Conservation (phyloP, 2,329 filamentous ascomycete species). For the Alternaria ventricosa region DNA sequence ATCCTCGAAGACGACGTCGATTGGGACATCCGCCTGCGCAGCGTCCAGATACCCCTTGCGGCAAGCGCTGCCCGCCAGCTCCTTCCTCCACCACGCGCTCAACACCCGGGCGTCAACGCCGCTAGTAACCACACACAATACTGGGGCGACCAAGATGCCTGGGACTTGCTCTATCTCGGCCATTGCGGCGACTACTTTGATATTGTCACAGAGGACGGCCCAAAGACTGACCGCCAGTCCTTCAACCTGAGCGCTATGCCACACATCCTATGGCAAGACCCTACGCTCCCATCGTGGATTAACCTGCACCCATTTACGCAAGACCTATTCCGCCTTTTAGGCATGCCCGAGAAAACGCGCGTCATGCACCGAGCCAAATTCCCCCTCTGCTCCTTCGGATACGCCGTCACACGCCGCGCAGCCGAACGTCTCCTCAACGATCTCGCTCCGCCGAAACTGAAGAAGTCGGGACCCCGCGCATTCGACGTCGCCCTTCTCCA, state of each 20-base stretch:
- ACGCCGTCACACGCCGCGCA: conserved; percentile 50
- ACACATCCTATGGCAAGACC: conserved; percentile 46
- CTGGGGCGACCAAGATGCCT: conserved; percentile 49
- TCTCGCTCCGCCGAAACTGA: conserved; percentile 45
- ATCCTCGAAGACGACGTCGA: conserved; percentile 57
- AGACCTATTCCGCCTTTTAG: conserved; percentile 44
- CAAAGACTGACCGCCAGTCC: conserved; percentile 25
- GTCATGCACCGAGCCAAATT: conserved; percentile 51
- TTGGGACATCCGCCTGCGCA: conserved; percentile 54
- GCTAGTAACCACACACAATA: conserved; percentile 42
- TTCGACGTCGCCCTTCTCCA: conserved; percentile 54
- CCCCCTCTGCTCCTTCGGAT: conserved; percentile 55
- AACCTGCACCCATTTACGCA: conserved; percentile 52
- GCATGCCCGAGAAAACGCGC: conserved; percentile 46
- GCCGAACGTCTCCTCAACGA: conserved; percentile 49
- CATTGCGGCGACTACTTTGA: conserved; percentile 54
- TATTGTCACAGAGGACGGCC: conserved; percentile 40
- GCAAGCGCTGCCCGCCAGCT: conserved; percentile 50
- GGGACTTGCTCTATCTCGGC: conserved; percentile 55
- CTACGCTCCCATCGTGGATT: conserved; percentile 44
- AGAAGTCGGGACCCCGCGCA: conserved; percentile 40
- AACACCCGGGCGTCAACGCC: conserved; percentile 25
- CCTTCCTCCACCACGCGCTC: conserved; percentile 36
- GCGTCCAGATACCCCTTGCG: conserved; percentile 50
- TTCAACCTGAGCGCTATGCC: conserved; percentile 43